These are phyloP conservation scores for Debaryomycetaceae sp. DNA, from an alignment of 1,139 yeast genomes.

Conservation along the genomic window DNA sequence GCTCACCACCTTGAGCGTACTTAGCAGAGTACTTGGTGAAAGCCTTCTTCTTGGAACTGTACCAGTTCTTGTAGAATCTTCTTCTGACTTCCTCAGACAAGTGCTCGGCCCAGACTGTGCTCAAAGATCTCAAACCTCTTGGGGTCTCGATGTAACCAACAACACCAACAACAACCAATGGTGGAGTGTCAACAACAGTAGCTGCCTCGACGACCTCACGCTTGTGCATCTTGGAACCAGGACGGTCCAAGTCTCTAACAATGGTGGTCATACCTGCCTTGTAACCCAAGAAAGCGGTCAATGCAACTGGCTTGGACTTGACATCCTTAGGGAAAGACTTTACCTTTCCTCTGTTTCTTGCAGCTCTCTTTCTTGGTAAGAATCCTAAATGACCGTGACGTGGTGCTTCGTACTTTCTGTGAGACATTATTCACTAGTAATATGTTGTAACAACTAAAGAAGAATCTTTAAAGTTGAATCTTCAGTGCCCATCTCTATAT, in stretches of 20 bases:
- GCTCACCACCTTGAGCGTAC: constrained; percentile 89
- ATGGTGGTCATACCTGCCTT: constrained; percentile 99
- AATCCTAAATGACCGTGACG: constrained; percentile 99
- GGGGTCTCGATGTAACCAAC: constrained; percentile 99
- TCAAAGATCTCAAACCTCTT: constrained; percentile 98
- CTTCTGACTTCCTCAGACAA: constrained; percentile 98
- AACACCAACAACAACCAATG: constrained; percentile 98
- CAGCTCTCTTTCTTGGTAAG: constrained; percentile 99
- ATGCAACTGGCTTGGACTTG: constrained; percentile 96
- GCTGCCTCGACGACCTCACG: constrained; percentile 99
- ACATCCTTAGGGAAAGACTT: constrained; percentile 99
- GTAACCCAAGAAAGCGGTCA: constrained; percentile 99
- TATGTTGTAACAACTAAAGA: background rate
- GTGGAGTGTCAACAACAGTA: constrained; percentile 99
- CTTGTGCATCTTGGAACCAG: constrained; percentile 99
- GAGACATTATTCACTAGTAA: constrained; percentile 65
- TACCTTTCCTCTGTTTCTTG: constrained; percentile 97
- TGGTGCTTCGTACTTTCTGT: constrained; percentile 99
- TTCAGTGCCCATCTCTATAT: background rate
- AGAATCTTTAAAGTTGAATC: background rate
- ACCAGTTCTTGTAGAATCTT: constrained; percentile 99
- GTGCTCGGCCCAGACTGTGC: constrained; percentile 99
- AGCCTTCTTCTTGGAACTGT: constrained; percentile 99
- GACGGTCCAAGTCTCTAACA: constrained; percentile 99
- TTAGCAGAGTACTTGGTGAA: constrained; percentile 99